phyloP scores from a whole-genome alignment of 176 grass and related monocot genomes.

The Cenchrus purpureus region DNA sequence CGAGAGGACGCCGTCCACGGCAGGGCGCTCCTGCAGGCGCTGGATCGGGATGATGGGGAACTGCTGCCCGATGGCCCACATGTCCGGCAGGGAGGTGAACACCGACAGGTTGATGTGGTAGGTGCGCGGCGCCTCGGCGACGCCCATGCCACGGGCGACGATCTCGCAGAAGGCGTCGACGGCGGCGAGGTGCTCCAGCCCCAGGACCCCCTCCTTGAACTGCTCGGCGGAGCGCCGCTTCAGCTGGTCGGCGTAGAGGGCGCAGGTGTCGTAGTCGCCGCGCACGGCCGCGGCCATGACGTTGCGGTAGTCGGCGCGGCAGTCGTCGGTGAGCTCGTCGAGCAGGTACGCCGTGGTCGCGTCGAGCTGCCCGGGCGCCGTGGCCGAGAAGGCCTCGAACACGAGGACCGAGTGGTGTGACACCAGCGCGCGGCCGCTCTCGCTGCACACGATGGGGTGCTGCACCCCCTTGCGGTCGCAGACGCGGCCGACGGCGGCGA shows the following conservation, averaged over 20 bases:
- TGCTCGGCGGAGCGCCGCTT: constrained; percentile 76
- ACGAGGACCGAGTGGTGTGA: constrained; percentile 94
- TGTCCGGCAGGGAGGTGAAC: constrained; percentile 94
- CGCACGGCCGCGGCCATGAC: constrained; percentile 73
- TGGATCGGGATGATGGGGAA: constrained; percentile 93
- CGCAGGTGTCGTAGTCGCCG: constrained; percentile 72
- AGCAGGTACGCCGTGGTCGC: constrained; percentile 46
- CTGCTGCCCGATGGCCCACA: constrained; percentile 90
- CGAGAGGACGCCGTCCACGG: constrained; percentile 62
- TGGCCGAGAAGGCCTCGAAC: constrained; percentile 82
- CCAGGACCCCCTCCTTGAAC: constrained; percentile 82
- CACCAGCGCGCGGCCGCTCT: constrained; percentile 90
- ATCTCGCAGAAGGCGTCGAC: constrained; percentile 84
- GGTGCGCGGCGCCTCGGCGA: constrained; percentile 50
- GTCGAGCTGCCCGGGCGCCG: constrained; percentile 43
- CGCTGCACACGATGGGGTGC: constrained; percentile 91
- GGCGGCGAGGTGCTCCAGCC: constrained; percentile 80
- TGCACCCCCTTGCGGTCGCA: constrained; percentile 78
- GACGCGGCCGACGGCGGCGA: constrained; percentile 61
- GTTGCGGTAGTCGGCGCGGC: constrained; percentile 76
- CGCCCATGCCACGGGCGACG: constrained; percentile 72
- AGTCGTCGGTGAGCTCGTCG: constrained; percentile 81
- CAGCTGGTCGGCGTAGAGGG: constrained; percentile 76
- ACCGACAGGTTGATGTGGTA: constrained; percentile 91
- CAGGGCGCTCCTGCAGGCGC: constrained; percentile 68